phyloP scores from a whole-genome alignment of 2,329 filamentous ascomycete species.

The Alternaria consortialis region DNA sequence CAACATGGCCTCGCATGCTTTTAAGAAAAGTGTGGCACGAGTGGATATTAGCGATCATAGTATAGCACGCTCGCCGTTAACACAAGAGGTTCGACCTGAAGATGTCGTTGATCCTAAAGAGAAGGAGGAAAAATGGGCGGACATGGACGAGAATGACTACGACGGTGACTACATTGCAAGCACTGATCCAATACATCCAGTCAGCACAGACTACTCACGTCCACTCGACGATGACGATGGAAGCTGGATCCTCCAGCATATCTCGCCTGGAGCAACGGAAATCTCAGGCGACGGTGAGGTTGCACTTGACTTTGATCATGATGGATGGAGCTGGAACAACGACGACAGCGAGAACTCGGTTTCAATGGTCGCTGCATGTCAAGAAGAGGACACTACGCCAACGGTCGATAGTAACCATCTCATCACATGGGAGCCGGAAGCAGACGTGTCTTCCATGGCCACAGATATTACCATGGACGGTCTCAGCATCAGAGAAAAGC shows the following conservation, averaged over 20 bases:
- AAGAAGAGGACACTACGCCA: neutral
- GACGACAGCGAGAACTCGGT: neutral
- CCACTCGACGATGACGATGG: conserved; percentile 21
- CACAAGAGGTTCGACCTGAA: conserved; percentile 27
- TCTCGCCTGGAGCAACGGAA: conserved; percentile 14
- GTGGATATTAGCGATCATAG: conserved; percentile 7
- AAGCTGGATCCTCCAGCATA: conserved; percentile 19
- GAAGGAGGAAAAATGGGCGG: conserved; percentile 1
- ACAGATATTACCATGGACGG: neutral
- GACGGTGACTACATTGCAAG: conserved; percentile 30
- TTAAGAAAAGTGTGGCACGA: conserved; percentile 12
- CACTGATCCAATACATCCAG: conserved; percentile 37
- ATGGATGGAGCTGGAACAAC: conserved; percentile 14
- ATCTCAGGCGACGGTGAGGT: no score
- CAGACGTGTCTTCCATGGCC: neutral
- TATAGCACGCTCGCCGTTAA: conserved; percentile 21
- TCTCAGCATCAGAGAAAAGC: neutral
- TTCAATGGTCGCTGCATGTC: neutral
- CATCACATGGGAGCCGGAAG: conserved; percentile 10
- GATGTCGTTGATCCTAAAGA: conserved; percentile 21
- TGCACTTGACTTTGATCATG: conserved; percentile 1
- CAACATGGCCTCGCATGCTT: conserved; percentile 8
- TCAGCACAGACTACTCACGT: conserved; percentile 24
- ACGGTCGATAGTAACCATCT: neutral
- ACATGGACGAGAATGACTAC: conserved; percentile 21